A percentile compares a stretch with the other conserved stretches of the same genome.
Evolutionary conservation across 176 grass and related monocot species (phyloP).

Genomic region (Neostapfia colusana): DNA sequence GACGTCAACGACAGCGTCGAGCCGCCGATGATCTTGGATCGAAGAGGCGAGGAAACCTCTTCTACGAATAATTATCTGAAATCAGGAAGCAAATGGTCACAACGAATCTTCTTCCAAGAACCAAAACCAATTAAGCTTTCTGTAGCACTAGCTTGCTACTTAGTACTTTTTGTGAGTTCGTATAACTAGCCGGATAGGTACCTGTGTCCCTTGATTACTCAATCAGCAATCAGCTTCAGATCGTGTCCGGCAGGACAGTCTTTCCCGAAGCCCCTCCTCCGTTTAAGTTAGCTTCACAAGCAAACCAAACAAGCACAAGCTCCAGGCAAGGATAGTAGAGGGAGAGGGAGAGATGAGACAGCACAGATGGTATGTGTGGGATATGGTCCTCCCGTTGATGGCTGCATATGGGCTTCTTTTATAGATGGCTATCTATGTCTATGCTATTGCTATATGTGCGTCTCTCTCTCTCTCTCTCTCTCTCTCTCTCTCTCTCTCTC

Average conservation of each 20-base stretch:
- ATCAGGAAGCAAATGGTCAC: background rate
- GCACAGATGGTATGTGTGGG: constrained; percentile 39
- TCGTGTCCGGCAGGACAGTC: background rate
- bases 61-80: background rate
- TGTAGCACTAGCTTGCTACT: background rate
- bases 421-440: constrained; percentile 42
- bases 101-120: constrained; percentile 15
- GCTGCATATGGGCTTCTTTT: constrained; percentile 50
- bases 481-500: constrained; percentile 4
- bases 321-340: background rate
- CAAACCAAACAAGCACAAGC: constrained; percentile 11
- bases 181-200: constrained; percentile 1
- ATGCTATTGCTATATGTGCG: background rate
- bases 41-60: background rate
- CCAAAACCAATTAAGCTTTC: background rate
- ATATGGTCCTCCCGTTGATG: constrained; percentile 53
- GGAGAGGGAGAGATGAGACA: constrained; percentile 21
- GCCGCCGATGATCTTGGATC: background rate
- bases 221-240: constrained; percentile 25
- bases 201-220: constrained; percentile 25
- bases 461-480: background rate
- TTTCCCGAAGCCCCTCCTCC: constrained; percentile 31
- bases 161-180: background rate
- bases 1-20: background rate
- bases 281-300: constrained; percentile 32